Evolutionary conservation across 176 grass and related monocot species (phyloP).

Genomic region (Zea mays): Zm-B73-REFERENCE-NAM-5.0 NC_050096.1:5445501-5446000

Average conservation of each 20-base stretch:
- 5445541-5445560: slow-evolving; percentile 91
- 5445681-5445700: slow-evolving; percentile 62
- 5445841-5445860: neutral
- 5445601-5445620: slow-evolving; percentile 91
- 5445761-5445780: neutral
- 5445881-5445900: slow-evolving; percentile 3
- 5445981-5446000: neutral
- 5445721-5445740: slow-evolving; percentile 6
- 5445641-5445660: slow-evolving; percentile 60
- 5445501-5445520: slow-evolving; percentile 58
- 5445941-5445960: neutral
- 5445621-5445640: slow-evolving; percentile 85
- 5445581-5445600: slow-evolving; percentile 86
- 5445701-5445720: neutral
- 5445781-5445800: slow-evolving; percentile 10
- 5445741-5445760: neutral
- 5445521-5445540: slow-evolving; percentile 94
- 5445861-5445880: neutral
- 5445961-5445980: neutral
- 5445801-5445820: neutral
- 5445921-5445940: slow-evolving; percentile 7
- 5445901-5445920: neutral
- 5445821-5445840: neutral
- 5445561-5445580: slow-evolving; percentile 78
- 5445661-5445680: slow-evolving; percentile 93